Percentiles rank a stretch among this genome's conserved stretches.
phyloP scores from a whole-genome alignment of 2,329 filamentous ascomycete genomes.

The Phialemoniopsis sp. region DNA sequence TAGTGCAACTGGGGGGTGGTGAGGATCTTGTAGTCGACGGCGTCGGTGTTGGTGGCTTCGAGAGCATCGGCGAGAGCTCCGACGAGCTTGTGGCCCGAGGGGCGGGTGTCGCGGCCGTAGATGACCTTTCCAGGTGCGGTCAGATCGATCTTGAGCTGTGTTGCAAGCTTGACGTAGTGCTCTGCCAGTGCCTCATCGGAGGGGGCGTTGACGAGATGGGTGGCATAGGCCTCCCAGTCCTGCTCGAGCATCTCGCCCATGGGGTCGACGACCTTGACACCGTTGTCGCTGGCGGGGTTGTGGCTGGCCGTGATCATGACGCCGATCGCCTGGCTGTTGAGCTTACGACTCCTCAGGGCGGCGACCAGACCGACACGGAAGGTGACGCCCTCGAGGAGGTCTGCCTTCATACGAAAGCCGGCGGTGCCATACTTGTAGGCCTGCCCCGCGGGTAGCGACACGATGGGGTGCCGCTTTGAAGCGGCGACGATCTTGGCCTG shows the following conservation, averaged over 20 bases:
- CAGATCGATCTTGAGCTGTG: constrained; percentile 72
- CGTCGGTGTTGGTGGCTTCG: constrained; percentile 68
- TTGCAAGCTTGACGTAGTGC: constrained; percentile 71
- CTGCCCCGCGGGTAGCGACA: constrained; percentile 38
- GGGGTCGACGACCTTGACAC: constrained; percentile 93
- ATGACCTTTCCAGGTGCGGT: constrained; percentile 72
- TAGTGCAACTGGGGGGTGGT: constrained; percentile 99
- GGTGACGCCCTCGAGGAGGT: constrained; percentile 85
- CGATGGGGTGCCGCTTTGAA: constrained; percentile 59
- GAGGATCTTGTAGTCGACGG: constrained; percentile 82
- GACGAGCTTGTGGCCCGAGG: constrained; percentile 82
- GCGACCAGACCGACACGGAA: constrained; percentile 90
- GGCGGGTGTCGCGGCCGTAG: constrained; percentile 87
- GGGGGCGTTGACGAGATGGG: constrained; percentile 79
- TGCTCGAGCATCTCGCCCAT: constrained; percentile 98
- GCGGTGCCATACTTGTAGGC: constrained; percentile 63
- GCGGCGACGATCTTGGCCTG: constrained; percentile 47
- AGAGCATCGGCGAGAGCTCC: constrained; percentile 75
- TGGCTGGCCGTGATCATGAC: constrained; percentile 96
- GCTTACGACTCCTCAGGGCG: constrained; percentile 82
- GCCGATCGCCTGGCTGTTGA: constrained; percentile 86
- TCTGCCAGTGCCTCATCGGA: constrained; percentile 71
- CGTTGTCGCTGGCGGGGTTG: constrained; percentile 86
- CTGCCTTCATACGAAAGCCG: constrained; percentile 66
- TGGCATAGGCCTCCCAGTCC: constrained; percentile 89